Percentiles rank a stretch among this genome's conserved stretches.
Conservation (phyloP, 352 stramenopile genomes). For the Nothophytophthora sp. region DNA sequence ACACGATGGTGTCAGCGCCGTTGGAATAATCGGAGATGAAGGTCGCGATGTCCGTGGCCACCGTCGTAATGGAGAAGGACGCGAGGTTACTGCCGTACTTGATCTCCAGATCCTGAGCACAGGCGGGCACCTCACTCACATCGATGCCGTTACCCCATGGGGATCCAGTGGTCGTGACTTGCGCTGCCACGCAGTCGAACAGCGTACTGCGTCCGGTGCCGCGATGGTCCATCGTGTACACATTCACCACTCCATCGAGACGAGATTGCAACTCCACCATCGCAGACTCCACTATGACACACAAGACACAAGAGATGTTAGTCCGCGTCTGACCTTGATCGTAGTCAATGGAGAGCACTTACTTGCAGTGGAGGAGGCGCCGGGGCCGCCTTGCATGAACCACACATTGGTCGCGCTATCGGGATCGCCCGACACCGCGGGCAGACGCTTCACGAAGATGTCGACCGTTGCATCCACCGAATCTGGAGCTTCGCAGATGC, state of each 20-base stretch:
- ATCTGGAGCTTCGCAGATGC: slow-evolving; percentile 16
- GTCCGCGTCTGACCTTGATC: neutral
- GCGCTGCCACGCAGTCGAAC: slow-evolving; percentile 37
- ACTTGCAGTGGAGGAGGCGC: slow-evolving; percentile 38
- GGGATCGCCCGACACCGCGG: slow-evolving; percentile 11
- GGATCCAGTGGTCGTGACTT: slow-evolving; percentile 35
- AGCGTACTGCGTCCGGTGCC: slow-evolving; percentile 38
- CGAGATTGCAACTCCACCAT: slow-evolving; percentile 30
- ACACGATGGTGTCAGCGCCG: slow-evolving; percentile 32
- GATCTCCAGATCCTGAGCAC: slow-evolving; percentile 29
- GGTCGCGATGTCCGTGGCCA: slow-evolving; percentile 29
- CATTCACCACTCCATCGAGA: slow-evolving; percentile 33
- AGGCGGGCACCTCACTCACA: slow-evolving; percentile 27
- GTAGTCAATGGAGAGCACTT: neutral
- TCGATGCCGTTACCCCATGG: slow-evolving; percentile 20
- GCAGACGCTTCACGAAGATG: slow-evolving; percentile 49
- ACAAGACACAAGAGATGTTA: neutral
- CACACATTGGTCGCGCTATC: slow-evolving; percentile 35
- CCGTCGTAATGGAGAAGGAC: slow-evolving; percentile 49
- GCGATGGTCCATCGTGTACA: slow-evolving; percentile 58
- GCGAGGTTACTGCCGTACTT: slow-evolving; percentile 38
- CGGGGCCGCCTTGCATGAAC: slow-evolving; percentile 45
- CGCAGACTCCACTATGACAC: slow-evolving; percentile 34
- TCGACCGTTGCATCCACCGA: slow-evolving; percentile 18
- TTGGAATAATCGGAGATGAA: slow-evolving; percentile 33